Evolutionary conservation across 2,329 filamentous ascomycete species (phyloP).

Genomic region (Alternaria gansuensis): DNA sequence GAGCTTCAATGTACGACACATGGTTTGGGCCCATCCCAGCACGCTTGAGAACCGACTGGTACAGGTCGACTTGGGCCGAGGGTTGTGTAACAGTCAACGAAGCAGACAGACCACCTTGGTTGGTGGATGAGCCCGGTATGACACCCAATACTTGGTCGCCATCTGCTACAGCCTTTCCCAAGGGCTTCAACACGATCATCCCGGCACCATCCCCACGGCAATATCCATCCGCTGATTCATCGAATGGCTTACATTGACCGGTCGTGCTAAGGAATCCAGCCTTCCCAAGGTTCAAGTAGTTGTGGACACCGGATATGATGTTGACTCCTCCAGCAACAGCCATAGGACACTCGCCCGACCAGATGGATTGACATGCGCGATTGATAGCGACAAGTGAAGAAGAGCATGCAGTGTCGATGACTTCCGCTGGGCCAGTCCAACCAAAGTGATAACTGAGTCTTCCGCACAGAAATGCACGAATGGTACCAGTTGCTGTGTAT

Average conservation of each 20-base stretch:
- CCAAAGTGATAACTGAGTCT: constrained; percentile 40
- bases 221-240: constrained; percentile 60
- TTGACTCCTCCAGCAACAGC: constrained; percentile 53
- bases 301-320: constrained; percentile 43
- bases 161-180: constrained; percentile 62
- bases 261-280: constrained; percentile 57
- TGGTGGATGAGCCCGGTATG: constrained; percentile 41
- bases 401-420: constrained; percentile 51
- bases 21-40: constrained; percentile 18
- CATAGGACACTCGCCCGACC: constrained; percentile 37
- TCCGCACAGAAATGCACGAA: constrained; percentile 36
- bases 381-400: constrained; percentile 45
- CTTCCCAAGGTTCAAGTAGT: constrained; percentile 47
- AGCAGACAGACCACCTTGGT: constrained; percentile 25
- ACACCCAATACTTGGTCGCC: constrained; percentile 60
- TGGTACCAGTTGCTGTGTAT: constrained; percentile 32
- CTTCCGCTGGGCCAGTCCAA: constrained; percentile 37
- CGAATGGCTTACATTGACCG: constrained; percentile 58
- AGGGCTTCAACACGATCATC: constrained; percentile 60
- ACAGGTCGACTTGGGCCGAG: constrained; percentile 25
- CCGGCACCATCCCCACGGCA: constrained; percentile 63
- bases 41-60: constrained; percentile 19
- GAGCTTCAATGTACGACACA: constrained; percentile 28
- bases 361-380: constrained; percentile 39
- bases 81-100: constrained; percentile 29